Conservation (phyloP, 2,329 filamentous ascomycete species). For the Zymoseptoria brevis region DNA sequence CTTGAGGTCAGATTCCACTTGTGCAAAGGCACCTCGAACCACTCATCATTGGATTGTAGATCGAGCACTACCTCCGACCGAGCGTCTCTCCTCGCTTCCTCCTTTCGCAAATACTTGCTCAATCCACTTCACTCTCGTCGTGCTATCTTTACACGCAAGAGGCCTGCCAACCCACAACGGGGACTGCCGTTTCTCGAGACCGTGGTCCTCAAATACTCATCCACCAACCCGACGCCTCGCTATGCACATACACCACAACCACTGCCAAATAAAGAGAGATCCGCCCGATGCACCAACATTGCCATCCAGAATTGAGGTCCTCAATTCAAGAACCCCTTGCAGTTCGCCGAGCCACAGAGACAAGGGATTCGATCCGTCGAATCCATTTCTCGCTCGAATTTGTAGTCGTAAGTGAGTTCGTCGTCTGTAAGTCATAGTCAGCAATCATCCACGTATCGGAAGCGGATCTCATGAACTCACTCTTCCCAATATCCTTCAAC, state of each 20-base stretch:
- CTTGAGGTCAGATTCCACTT: background rate
- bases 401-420: slow-evolving; percentile 99
- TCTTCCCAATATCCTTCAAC: slow-evolving; percentile 84
- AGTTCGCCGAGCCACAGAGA: slow-evolving; percentile 88
- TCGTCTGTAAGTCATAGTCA: slow-evolving; percentile 57
- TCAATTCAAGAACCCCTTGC: slow-evolving; percentile 97
- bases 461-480: slow-evolving; percentile 49
- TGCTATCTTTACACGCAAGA: background rate
- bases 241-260: background rate
- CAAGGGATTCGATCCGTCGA: slow-evolving; percentile 94
- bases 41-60: background rate
- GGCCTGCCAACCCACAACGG: background rate
- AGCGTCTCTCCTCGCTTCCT: background rate
- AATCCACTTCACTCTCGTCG: background rate
- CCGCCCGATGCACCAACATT: background rate
- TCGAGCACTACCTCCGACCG: background rate
- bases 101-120: background rate
- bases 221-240: background rate
- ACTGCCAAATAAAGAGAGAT: background rate
- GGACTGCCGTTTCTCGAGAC: background rate
- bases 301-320: background rate
- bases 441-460: background rate
- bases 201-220: background rate
- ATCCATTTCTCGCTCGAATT: slow-evolving; percentile 95
- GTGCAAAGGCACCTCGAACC: background rate